These are phyloP conservation scores for Solanum aculeatissimum DNA, from an alignment of 305 asterid genomes.

Conservation along the genomic window DNA sequence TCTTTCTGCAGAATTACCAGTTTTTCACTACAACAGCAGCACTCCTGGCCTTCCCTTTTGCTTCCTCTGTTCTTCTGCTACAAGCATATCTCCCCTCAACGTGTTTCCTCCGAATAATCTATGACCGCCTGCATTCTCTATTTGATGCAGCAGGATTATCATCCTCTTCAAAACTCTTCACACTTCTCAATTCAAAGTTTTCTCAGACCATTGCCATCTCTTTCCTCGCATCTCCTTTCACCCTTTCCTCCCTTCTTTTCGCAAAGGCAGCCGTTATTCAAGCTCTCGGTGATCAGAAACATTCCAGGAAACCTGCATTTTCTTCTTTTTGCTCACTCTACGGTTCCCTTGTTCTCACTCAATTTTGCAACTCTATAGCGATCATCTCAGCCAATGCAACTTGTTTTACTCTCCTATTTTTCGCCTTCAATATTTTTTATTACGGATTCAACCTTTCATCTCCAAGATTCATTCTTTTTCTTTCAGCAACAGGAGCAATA, in stretches of 20 bases:
- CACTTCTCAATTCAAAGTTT: conserved; percentile 47
- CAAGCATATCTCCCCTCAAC: conserved; percentile 39
- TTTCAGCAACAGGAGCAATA: conserved; percentile 42
- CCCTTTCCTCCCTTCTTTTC: conserved; percentile 55
- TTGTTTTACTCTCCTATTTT: conserved; percentile 33
- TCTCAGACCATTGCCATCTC: conserved; percentile 50
- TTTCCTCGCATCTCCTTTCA: conserved; percentile 38
- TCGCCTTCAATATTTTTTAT: conserved; percentile 23
- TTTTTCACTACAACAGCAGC: conserved; percentile 42
- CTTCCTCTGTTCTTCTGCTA: conserved; percentile 37
- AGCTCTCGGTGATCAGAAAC: conserved; percentile 13
- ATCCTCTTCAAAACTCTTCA: conserved; percentile 35
- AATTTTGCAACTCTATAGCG: conserved; percentile 42
- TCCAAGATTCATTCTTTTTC: conserved; percentile 10
- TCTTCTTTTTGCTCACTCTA: conserved; percentile 12
- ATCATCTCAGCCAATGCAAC: conserved; percentile 59
- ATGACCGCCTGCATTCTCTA: conserved; percentile 26
- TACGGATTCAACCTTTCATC: conserved; percentile 18
- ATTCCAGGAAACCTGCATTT: background rate
- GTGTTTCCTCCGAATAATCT: conserved; percentile 18
- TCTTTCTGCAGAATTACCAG: conserved; percentile 45
- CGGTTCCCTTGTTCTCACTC: conserved; percentile 35
- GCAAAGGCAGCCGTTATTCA: conserved; percentile 34
- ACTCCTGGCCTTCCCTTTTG: conserved; percentile 48
- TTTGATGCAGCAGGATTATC: conserved; percentile 60